Evolutionary conservation across 371 early-diverging fungal genomes (phyloP), one percentile per base, ranked within the genome.

Genomic region (Lichtheimia ornata): DNA sequence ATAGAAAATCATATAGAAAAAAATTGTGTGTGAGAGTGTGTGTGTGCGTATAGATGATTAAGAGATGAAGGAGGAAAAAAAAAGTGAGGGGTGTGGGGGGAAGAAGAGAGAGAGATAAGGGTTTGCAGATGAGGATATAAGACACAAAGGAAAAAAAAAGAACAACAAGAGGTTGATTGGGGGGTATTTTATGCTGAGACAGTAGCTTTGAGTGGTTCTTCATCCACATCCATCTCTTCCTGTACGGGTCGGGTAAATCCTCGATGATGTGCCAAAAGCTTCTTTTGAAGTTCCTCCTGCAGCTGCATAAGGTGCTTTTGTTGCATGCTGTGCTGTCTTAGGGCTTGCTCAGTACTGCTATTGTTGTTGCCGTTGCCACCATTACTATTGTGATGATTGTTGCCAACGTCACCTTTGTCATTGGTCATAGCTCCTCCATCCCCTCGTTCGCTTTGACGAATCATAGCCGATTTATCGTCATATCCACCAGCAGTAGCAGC

Each of bases 221-320:
- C 49, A 50, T 45, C 22, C 44, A 41, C 54, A 50, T 58, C 62
- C 25, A 43, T 58, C 30, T 58, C 61, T 27, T 60, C 52, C 18
- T 60, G 50, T 27, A 65, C 60, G 22, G 51, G 57, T n/a, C 56
- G 55, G 43, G 50, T 56, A 11, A 41, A 56, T 42, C 56, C 22
- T 30, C 66, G 45, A 18, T 73, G 73, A 49, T 71, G 69, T 5
- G 63, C 64, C 15, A 77, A 50, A 18, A 75, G 54, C 30, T 60
- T 58, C 49, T 73, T 65, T 50, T 76, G 79, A 20, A 79, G 50
- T 35, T 73, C 73, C 45, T 67, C 72, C 53, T 79, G 76, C 14
- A 79, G 50, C 35, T 65, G 69, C 50, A 72, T 41, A 17, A 79
- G 54, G 24, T 76, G 72, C 24, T 64, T 70, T 56, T 73, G 72